These are phyloP conservation scores for Thalia dealbata DNA, from an alignment of 176 grass and related monocot species.

Conservation along the genomic window DNA sequence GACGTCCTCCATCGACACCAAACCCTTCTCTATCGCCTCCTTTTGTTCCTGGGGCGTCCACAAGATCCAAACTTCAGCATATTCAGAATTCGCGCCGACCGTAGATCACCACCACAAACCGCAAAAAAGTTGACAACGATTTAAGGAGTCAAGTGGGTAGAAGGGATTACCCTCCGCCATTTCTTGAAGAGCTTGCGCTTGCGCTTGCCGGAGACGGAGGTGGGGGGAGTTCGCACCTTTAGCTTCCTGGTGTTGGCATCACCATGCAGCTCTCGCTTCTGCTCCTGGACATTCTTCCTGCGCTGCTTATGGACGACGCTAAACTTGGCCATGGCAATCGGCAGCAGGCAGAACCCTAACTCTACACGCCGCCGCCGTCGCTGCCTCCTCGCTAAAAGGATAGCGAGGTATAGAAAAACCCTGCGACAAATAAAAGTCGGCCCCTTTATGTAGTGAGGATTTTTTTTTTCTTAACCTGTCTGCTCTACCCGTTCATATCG, in stretches of 20 bases:
- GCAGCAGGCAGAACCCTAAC: conserved; percentile 23
- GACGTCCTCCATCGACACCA: conserved; percentile 40
- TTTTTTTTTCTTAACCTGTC: too few species aligned
- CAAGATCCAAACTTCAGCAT: background rate
- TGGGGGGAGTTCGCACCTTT: conserved; percentile 20
- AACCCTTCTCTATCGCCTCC: conserved; percentile 36
- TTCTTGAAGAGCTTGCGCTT: conserved; percentile 32
- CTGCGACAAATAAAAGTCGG: background rate
- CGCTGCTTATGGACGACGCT: conserved; percentile 23
- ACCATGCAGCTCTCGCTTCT: conserved; percentile 30
- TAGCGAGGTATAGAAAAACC: background rate
- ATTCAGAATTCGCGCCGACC: background rate
- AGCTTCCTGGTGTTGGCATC: conserved; percentile 32
- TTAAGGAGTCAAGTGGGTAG: background rate
- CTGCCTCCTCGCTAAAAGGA: background rate
- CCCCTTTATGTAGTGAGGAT: too few species aligned
- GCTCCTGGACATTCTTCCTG: conserved; percentile 26
- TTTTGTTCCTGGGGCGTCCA: conserved; percentile 23
- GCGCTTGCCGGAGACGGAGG: conserved; percentile 41
- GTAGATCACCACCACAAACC: background rate
- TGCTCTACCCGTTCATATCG: too few species aligned
- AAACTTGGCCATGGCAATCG: conserved; percentile 31
- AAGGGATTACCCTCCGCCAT: conserved; percentile 25
- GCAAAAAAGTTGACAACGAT: background rate
- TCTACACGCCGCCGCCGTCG: background rate